Conservation (phyloP, 2,329 filamentous ascomycete species). For the Paracoccidioides brasiliensis region DNA sequence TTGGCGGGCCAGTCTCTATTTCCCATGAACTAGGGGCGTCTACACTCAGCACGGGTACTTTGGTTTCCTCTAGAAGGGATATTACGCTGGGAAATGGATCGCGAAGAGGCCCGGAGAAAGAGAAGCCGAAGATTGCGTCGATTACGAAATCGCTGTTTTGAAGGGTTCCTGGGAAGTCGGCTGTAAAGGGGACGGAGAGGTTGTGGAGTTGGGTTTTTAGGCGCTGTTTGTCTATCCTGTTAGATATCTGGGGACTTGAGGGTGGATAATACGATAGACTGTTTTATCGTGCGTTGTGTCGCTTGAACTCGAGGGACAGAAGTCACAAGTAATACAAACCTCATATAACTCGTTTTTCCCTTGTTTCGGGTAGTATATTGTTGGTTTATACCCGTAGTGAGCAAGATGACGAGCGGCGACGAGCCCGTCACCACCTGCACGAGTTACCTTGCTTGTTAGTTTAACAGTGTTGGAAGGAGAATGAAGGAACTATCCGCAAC, state of each 20-base stretch:
- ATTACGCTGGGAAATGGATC: conserved; percentile 83
- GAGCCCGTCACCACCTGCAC: conserved; percentile 73
- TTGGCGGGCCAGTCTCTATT: conserved; percentile 73
- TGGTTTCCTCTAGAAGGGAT: conserved; percentile 56
- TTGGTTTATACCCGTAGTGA: conserved; percentile 82
- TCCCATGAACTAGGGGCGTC: conserved; percentile 94
- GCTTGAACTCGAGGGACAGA: no score
- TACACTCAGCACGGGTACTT: conserved; percentile 69
- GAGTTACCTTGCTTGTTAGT: background rate
- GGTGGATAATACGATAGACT: no score
- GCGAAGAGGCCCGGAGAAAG: conserved; percentile 82
- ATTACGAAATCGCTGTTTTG: conserved; percentile 63
- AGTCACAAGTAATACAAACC: conserved; percentile 32
- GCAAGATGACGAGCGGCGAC: conserved; percentile 85
- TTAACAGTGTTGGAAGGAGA: background rate
- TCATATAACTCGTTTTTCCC: conserved; percentile 83
- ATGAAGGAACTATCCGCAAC: background rate
- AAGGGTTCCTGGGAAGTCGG: conserved; percentile 57
- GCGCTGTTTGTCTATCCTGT: conserved; percentile 40
- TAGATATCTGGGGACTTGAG: background rate
- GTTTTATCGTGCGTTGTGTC: no score
- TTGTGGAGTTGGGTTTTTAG: conserved; percentile 74
- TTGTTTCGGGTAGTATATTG: conserved; percentile 85
- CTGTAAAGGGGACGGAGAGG: conserved; percentile 68
- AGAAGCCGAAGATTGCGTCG: conserved; percentile 93